A percentile compares a stretch with the other conserved stretches of the same genome.
Evolutionary conservation across 225 moss, liverwort and hornwort species (phyloP).

Genomic region (Anthoceros angustus): DNA sequence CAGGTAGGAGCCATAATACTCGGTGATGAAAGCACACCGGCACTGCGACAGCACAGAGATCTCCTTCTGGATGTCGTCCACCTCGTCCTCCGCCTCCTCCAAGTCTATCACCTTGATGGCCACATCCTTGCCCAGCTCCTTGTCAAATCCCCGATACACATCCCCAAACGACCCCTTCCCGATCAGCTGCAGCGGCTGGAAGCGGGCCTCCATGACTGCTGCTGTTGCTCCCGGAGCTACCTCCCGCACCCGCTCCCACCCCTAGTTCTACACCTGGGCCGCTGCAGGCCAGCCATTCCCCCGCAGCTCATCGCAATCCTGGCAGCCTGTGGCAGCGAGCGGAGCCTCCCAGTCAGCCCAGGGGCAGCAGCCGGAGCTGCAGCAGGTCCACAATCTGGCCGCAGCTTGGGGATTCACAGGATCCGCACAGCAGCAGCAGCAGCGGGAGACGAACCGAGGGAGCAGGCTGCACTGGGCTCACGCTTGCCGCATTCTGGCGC

Average conservation of each 20-base stretch:
- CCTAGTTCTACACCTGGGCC: not conserved
- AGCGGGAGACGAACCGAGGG: not conserved
- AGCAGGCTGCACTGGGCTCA: not conserved
- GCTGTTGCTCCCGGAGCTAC: conserved; percentile 19
- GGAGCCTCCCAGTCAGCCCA: not conserved
- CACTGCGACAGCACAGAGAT: conserved; percentile 97
- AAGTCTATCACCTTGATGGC: conserved; percentile 97
- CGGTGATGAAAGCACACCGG: conserved; percentile 88
- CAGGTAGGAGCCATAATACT: conserved; percentile 94
- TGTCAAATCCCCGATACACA: conserved; percentile 66
- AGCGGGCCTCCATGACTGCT: conserved; percentile 74
- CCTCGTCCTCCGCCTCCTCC: conserved; percentile 99
- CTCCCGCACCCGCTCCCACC: not conserved
- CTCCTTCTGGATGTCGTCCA: conserved; percentile 99
- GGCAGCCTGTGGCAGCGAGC: not conserved
- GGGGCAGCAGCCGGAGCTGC: not conserved
- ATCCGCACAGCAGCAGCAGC: not conserved
- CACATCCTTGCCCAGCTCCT: conserved; percentile 87
- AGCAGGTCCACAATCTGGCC: not conserved
- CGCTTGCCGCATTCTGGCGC: not conserved
- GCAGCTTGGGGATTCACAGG: not conserved
- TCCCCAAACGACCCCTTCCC: conserved; percentile 99
- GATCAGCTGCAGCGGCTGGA: conserved; percentile 79
- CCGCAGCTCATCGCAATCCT: not conserved
- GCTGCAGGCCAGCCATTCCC: not conserved